Evolutionary conservation across 768 basidiomycete genomes (phyloP).

Genomic region (Boletellus ananas): DNA sequence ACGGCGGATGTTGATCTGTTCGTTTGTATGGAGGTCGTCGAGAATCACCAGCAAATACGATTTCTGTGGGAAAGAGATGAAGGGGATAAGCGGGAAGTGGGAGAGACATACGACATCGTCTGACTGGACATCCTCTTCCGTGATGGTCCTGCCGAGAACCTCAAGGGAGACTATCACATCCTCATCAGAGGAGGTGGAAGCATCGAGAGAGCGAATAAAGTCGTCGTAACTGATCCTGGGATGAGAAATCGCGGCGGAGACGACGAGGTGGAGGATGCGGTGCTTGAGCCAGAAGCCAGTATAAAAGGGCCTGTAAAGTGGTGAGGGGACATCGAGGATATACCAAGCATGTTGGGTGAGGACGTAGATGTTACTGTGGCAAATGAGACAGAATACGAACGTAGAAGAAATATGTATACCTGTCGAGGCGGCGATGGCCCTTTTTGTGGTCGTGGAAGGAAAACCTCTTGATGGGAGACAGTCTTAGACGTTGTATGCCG

Average conservation of each 20-base stretch:
- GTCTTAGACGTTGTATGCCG: conserved; percentile 32
- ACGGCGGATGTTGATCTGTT: conserved; percentile 31
- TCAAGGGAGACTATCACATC: conserved; percentile 28
- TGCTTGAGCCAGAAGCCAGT: conserved; percentile 47
- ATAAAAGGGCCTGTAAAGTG: conserved; percentile 44
- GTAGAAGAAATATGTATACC: conserved; percentile 30
- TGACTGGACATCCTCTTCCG: conserved; percentile 39
- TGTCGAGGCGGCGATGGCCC: conserved; percentile 35
- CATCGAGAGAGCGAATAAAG: conserved; percentile 36
- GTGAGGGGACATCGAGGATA: conserved; percentile 51
- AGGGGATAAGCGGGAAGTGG: background rate
- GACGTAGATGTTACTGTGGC: conserved; percentile 56
- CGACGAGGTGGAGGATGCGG: conserved; percentile 46
- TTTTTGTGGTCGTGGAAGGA: conserved; percentile 40
- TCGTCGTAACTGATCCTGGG: conserved; percentile 36
- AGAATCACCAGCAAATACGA: conserved; percentile 41
- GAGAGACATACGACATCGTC: conserved; percentile 44
- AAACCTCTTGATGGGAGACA: conserved; percentile 45
- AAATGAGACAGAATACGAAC: conserved; percentile 7
- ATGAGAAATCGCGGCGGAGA: conserved; percentile 34
- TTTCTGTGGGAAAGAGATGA: conserved; percentile 30
- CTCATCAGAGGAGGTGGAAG: conserved; percentile 29
- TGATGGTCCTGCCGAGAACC: conserved; percentile 45
- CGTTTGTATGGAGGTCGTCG: conserved; percentile 34
- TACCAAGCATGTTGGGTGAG: conserved; percentile 67